These are phyloP conservation scores for Yarrowia divulgata DNA, from an alignment of 805 yeast species.

Conservation along the genomic window DNA sequence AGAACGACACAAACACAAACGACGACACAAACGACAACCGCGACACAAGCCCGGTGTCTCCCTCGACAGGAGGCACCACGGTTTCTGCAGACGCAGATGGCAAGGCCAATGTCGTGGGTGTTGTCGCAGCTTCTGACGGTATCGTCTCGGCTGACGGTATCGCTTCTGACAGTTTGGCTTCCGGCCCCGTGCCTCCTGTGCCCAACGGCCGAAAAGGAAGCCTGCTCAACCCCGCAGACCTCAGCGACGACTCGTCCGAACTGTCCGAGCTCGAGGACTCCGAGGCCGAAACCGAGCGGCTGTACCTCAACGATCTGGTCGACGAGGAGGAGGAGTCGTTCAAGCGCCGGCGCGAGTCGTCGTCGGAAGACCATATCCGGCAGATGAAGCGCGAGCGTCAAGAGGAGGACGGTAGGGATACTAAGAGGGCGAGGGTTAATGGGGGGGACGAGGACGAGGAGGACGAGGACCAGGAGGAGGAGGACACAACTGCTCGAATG, in stretches of 20 bases:
- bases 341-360: constrained; percentile 37
- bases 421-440: constrained; percentile 42
- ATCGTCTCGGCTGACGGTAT: too few relatives aligned
- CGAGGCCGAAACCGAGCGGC: constrained; percentile 90
- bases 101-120: too few relatives aligned
- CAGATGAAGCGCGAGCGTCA: constrained; percentile 39
- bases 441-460: constrained; percentile 14
- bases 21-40: not conserved
- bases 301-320: constrained; percentile 64
- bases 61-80: not conserved
- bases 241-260: constrained; percentile 52
- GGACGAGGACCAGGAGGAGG: constrained; percentile 5
- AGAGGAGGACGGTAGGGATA: constrained; percentile 41
- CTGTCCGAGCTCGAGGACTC: constrained; percentile 59
- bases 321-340: constrained; percentile 41
- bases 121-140: too few relatives aligned
- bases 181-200: too few relatives aligned
- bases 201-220: constrained; percentile 23
- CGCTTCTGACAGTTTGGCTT: too few relatives aligned
- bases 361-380: constrained; percentile 37
- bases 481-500: not conserved
- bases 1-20: too few relatives aligned
- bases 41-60: not conserved
- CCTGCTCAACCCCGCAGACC: constrained; percentile 37
- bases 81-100: too few relatives aligned